Base-by-base conservation (phyloP, 208 protist species). In the Leishmania mexicana region DNA sequence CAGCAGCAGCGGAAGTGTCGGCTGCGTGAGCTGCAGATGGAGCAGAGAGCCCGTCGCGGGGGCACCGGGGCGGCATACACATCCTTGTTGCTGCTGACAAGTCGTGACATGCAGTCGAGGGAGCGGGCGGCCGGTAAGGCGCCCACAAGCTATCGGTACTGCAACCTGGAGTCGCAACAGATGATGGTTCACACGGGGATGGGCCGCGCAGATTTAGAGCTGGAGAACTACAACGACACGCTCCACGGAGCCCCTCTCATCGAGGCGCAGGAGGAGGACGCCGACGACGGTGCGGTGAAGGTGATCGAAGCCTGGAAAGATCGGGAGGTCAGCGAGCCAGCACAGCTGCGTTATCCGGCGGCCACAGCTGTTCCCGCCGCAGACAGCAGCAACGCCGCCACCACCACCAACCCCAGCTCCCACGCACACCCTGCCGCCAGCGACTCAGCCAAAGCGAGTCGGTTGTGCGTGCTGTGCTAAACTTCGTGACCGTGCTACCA, bases 221-320 rank as follows among this genome's bases (percentile, higher is more conserved):
- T 88, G 28, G 73, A 88, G 19, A 75, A 75, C 64, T 90, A 90
- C 87, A 90, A 90, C 85, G 86, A 89, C 80, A 89, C 86, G 3
- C 81, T 88, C 47, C 17, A 81, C 10, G 70, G 85, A 10, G 79
- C 85, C 21, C 77, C 77, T 28, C 68, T 78, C 13, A 49, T 84
- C 40, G 40, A 35, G 40, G 62, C 54, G 2, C 49, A 45, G 38
- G 6, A 81, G 8, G 15, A 11, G 6, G 57, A 65, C 5, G 40
- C 31, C 31, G 31, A 76, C 24, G 72, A 64, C 49, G 45, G 10
- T 31, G 49, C 24, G 10, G 45, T 40, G 65, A 40, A 35, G 51
- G 51, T 35, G 28, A 53, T 67, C 24, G 75, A 68, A 40, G 21
- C 62, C 35, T 7, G 49, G 40, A 17, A 62, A 15, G 10, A 49